Evolutionary conservation across 306 rosid genomes (phyloP).

Genomic region (Castanea crenata): DNA sequence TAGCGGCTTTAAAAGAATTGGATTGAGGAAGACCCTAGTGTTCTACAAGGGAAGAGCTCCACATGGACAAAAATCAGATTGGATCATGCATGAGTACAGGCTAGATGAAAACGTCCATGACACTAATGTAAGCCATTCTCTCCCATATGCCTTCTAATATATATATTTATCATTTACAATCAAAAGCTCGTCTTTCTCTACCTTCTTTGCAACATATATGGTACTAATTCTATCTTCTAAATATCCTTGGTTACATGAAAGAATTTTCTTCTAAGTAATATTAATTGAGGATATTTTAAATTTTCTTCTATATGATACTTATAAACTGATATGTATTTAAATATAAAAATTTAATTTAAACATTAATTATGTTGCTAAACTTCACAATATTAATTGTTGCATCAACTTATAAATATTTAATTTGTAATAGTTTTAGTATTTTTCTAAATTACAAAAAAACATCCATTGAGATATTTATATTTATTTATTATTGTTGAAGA

Average conservation of each 20-base stretch:
- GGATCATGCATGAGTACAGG: constrained; percentile 69
- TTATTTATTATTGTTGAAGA: no score
- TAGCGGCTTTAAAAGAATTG: constrained; percentile 43
- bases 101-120: constrained; percentile 44
- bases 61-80: constrained; percentile 59
- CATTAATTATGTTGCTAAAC: no score
- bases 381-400: no score
- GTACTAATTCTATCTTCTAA: background rate
- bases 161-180: background rate
- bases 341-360: no score
- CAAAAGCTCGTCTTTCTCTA: background rate
- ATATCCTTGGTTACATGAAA: background rate
- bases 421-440: no score
- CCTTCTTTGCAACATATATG: background rate
- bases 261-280: no score
- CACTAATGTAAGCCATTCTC: constrained; percentile 29
- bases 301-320: no score
- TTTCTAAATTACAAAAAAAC: no score
- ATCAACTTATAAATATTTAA: no score
- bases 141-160: background rate
- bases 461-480: no score
- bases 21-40: constrained; percentile 57
- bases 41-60: constrained; percentile 67
- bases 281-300: no score
- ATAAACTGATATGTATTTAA: no score